Percentiles rank a stretch among this genome's conserved stretches.
Evolutionary conservation across 257 asterid species (phyloP).

Genomic region (Solanum commersonii): DNA sequence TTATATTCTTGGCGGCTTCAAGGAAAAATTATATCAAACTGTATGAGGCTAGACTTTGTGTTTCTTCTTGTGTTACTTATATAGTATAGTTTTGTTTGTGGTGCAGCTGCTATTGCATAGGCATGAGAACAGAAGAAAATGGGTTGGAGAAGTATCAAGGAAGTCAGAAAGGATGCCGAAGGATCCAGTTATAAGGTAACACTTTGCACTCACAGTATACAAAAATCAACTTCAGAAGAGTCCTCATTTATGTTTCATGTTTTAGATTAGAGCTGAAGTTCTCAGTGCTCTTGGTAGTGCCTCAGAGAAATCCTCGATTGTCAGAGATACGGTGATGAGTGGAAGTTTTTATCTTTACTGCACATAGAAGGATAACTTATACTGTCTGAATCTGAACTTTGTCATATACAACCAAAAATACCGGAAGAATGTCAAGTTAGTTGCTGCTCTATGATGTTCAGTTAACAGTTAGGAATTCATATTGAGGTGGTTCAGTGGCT

Average conservation of each 20-base stretch:
- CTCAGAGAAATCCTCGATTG: neutral
- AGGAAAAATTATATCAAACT: neutral
- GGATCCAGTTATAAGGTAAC: constrained; percentile 79
- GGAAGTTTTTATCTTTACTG: neutral
- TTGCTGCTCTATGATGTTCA: neutral
- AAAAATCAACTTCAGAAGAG: neutral
- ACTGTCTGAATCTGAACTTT: neutral
- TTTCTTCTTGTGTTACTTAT: neutral
- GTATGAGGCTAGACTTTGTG: neutral
- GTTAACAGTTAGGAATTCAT: neutral
- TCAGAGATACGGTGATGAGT: neutral
- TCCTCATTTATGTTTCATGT: neutral
- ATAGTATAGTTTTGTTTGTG: neutral
- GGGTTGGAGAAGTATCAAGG: constrained; percentile 59
- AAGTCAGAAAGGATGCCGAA: constrained; percentile 37
- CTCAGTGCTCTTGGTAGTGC: neutral
- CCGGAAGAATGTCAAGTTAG: neutral
- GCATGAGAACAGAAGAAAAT: constrained; percentile 66
- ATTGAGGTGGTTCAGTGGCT: neutral
- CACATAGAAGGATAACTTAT: neutral
- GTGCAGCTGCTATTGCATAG: constrained; percentile 78
- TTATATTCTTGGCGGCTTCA: neutral
- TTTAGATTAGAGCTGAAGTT: neutral
- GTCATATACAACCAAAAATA: neutral
- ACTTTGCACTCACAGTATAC: neutral